Percentiles rank a stretch among this genome's conserved stretches.
phyloP scores from a whole-genome alignment of 2,329 filamentous ascomycete genomes.

The Chrysoporthe deuterocubensis region DNA sequence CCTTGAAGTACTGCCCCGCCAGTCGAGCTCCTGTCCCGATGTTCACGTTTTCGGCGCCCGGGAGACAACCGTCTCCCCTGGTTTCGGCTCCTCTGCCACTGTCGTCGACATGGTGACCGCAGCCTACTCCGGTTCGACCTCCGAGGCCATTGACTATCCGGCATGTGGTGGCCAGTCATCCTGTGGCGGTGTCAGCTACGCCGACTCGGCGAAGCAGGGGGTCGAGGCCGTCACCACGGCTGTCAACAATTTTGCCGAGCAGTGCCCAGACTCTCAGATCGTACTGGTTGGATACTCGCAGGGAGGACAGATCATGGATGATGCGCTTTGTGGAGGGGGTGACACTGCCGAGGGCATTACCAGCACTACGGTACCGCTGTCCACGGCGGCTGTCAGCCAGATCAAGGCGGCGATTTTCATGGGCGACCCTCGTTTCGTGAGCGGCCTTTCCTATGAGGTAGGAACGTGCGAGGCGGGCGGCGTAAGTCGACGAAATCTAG shows the following conservation, averaged over 20 bases:
- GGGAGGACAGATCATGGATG: constrained; percentile 67
- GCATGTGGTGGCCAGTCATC: constrained; percentile 61
- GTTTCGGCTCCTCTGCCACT: constrained; percentile 48
- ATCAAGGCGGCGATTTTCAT: constrained; percentile 68
- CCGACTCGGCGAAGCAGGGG: constrained; percentile 57
- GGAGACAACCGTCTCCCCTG: constrained; percentile 51
- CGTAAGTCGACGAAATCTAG: constrained; percentile 48
- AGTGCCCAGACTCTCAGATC: constrained; percentile 61
- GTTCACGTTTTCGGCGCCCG: constrained; percentile 56
- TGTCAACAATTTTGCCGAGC: constrained; percentile 57
- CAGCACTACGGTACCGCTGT: constrained; percentile 48
- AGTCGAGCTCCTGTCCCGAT: constrained; percentile 43
- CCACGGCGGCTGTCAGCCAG: constrained; percentile 52
- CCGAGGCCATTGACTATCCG: constrained; percentile 55
- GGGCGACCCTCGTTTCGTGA: constrained; percentile 61
- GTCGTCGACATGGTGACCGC: constrained; percentile 51
- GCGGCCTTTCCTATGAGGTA: constrained; percentile 62
- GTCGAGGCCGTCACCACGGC: constrained; percentile 59
- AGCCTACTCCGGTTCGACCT: constrained; percentile 49
- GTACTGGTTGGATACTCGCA: constrained; percentile 68
- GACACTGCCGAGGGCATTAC: constrained; percentile 51
- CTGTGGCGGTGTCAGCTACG: constrained; percentile 61
- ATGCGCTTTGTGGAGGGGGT: constrained; percentile 63
- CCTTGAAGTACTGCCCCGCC: constrained; percentile 35
- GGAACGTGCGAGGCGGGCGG: constrained; percentile 63